A percentile compares a stretch with the other conserved stretches of the same genome.
phyloP scores from a whole-genome alignment of 805 yeast species.

The Aciculoconidium aculeatum region DNA sequence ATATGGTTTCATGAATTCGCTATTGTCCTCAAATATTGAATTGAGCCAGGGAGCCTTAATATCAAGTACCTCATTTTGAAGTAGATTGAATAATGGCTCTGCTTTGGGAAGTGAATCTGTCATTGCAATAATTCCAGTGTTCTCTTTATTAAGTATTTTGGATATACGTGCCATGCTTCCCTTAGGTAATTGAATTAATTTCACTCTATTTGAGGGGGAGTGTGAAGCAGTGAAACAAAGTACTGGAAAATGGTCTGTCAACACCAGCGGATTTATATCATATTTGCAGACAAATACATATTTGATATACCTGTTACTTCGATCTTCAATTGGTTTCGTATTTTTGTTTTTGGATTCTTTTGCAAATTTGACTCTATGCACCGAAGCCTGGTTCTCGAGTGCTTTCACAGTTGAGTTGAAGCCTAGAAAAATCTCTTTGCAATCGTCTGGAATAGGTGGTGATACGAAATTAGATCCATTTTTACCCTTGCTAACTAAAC shows the following conservation, averaged over 20 bases:
- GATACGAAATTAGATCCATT: constrained; percentile 1
- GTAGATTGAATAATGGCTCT: constrained; percentile 19
- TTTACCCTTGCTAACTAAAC: constrained; percentile 8
- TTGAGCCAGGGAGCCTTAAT: constrained; percentile 44
- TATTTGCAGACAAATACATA: constrained; percentile 56
- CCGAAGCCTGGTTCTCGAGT: constrained; percentile 39
- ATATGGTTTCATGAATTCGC: constrained; percentile 24
- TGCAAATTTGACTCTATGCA: constrained; percentile 10
- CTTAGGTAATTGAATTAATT: constrained; percentile 56
- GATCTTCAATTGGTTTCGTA: constrained; percentile 2
- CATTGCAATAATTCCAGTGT: constrained; percentile 31
- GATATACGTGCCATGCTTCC: constrained; percentile 30
- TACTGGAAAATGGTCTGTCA: constrained; percentile 55
- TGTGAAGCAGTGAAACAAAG: constrained; percentile 42
- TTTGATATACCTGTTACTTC: constrained; percentile 14
- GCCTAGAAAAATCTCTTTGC: constrained; percentile 33
- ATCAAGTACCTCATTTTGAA: constrained; percentile 26
- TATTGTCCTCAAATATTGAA: constrained; percentile 17
- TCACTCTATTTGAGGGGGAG: constrained; percentile 31
- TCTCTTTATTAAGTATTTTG: constrained; percentile 19
- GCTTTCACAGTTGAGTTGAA: constrained; percentile 50
- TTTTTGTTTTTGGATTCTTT: constrained; percentile 4
- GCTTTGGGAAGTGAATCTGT: constrained; percentile 23
- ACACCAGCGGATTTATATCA: constrained; percentile 46
- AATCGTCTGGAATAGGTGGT: constrained; percentile 20